Conservation (phyloP, 441 rosid genomes). For the Pelargonium citronellum region DNA sequence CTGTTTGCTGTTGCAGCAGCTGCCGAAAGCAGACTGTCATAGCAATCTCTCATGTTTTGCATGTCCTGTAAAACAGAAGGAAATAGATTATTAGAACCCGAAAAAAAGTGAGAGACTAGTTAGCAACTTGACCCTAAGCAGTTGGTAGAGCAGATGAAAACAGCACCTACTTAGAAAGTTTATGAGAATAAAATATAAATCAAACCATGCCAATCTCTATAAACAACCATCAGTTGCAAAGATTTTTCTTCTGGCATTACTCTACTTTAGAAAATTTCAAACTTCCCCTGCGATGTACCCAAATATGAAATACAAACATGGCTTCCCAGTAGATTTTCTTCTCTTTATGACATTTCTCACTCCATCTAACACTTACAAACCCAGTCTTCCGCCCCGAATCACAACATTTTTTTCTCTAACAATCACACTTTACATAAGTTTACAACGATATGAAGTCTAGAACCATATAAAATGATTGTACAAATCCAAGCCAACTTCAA, state of each 20-base stretch:
- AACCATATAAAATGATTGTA: neutral
- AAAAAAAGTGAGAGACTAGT: conserved; percentile 10
- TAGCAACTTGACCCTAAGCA: neutral
- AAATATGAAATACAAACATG: neutral
- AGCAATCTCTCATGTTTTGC: conserved; percentile 84
- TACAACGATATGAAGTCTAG: neutral
- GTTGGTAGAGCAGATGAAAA: neutral
- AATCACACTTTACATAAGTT: neutral
- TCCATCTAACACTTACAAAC: neutral
- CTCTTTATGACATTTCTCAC: neutral
- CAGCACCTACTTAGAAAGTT: neutral
- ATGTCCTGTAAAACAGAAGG: conserved; percentile 50
- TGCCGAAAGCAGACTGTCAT: conserved; percentile 87
- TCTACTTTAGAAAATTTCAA: neutral
- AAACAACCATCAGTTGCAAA: neutral
- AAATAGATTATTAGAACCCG: no score
- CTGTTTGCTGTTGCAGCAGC: conserved; percentile 95
- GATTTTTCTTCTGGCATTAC: neutral
- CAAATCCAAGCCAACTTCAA: neutral
- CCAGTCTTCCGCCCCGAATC: neutral
- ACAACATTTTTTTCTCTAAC: neutral
- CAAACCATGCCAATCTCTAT: neutral
- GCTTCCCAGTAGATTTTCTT: neutral
- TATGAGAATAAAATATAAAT: no score
- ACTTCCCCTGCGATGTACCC: neutral